These are phyloP conservation scores for Isochrysis galbana DNA, from an alignment of 78 protist genomes.

Conservation along the genomic window DNA sequence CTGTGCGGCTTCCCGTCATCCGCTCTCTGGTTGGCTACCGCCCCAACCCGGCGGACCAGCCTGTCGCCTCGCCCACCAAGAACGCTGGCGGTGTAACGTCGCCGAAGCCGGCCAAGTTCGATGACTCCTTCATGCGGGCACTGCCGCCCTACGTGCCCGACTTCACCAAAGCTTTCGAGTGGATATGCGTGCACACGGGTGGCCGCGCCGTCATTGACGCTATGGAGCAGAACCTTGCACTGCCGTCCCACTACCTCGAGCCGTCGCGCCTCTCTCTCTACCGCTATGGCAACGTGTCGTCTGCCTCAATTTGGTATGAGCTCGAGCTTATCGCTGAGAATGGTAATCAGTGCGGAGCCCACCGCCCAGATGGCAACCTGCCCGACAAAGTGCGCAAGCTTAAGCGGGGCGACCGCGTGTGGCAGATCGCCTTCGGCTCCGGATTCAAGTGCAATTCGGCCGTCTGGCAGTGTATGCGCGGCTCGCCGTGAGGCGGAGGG, in stretches of 20 bases:
- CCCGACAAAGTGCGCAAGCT: background rate
- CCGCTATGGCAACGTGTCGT: slow-evolving; percentile 33
- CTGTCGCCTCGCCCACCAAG: background rate
- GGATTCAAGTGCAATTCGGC: slow-evolving; percentile 44
- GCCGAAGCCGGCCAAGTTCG: background rate
- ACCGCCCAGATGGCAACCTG: background rate
- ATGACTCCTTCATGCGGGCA: background rate
- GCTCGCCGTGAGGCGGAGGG: too few species aligned
- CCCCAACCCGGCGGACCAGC: background rate
- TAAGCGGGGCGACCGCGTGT: background rate
- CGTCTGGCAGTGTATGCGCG: slow-evolving; percentile 15
- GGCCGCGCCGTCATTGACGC: slow-evolving; percentile 46
- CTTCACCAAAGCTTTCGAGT: slow-evolving; percentile 41
- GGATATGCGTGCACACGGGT: slow-evolving; percentile 44
- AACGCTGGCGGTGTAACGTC: background rate
- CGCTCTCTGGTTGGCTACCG: background rate
- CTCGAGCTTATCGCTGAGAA: slow-evolving; percentile 16
- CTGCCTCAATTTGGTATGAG: slow-evolving; percentile 46
- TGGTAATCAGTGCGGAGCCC: background rate
- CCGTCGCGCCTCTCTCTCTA: slow-evolving; percentile 8
- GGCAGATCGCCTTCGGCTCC: slow-evolving; percentile 35
- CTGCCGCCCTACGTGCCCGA: slow-evolving; percentile 72
- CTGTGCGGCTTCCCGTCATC: background rate
- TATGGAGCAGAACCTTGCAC: background rate
- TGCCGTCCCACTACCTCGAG: background rate